phyloP scores from a whole-genome alignment of 129 eudicot genomes.

The Mikania micrantha region DNA sequence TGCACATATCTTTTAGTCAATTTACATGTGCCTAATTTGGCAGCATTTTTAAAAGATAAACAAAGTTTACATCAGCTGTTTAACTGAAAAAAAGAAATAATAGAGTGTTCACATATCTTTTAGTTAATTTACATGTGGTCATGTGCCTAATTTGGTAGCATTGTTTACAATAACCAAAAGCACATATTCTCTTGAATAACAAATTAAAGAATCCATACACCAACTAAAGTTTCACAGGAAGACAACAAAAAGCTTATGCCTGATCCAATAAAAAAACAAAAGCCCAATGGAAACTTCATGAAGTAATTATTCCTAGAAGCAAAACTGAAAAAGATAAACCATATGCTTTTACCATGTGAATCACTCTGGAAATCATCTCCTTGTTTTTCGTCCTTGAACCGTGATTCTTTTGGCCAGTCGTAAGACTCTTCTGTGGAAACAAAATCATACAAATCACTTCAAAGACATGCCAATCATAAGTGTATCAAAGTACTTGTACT shows the following conservation, averaged over 20 bases:
- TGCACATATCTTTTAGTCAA: not conserved
- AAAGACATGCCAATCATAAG: not conserved
- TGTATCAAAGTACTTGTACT: too few species aligned
- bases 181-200: constrained; percentile 10
- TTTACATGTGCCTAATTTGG: not conserved
- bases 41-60: not conserved
- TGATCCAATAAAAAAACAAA: not conserved
- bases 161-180: not conserved
- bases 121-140: not conserved
- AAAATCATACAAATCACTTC: not conserved
- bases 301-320: not conserved
- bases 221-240: constrained; percentile 8
- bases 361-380: constrained; percentile 24
- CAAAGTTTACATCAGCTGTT: not conserved
- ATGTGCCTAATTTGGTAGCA: not conserved
- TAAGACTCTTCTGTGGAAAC: constrained; percentile 6
- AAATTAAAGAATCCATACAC: not conserved
- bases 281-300: not conserved
- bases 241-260: constrained; percentile 13
- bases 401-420: constrained; percentile 36
- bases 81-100: not conserved
- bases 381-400: constrained; percentile 36
- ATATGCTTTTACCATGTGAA: constrained; percentile 30
- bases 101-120: not conserved
- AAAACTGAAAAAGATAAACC: not conserved